Base-by-base conservation (phyloP, 2,329 filamentous ascomycete species). In the Cercospora zeae-maydis region DNA sequence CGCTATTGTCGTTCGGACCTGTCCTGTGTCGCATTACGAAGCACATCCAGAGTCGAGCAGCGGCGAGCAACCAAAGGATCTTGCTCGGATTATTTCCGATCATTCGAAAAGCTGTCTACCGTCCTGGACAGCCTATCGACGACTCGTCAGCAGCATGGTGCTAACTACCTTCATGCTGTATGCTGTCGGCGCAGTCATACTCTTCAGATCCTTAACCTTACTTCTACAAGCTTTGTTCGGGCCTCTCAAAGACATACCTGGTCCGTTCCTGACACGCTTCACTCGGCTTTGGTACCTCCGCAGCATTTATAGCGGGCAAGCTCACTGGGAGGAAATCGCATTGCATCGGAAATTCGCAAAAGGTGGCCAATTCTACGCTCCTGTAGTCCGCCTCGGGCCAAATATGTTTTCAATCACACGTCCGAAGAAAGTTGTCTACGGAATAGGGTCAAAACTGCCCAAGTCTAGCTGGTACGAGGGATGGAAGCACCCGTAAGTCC, bases 391-490 rank as follows among this genome's bases (percentile, higher is more conserved):
- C 6, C 54, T 70, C 1, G 69, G 64, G 10, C 69, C 69, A n/a
- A 67, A 69, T 16, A 51, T 64, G 45, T 67, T 67, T 58, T 66
- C 61, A 10, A 67, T 68, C 47, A 57, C 65, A 4, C 47, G 51
- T 2, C 61, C 66, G 14, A 61, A 68, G 4, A 66, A 67, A 42
- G 58, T 27, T 10, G 63, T 71, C n/a, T 70, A 69, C 52, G 64
- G 62, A 1, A 68, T 67, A 36, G 57, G 64, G 11, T 66, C 64
- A 11, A 66, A 68, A 24, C 64, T 72, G 71, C 19, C 75, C 27
- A 70, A 70, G 52, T 62, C 51, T 11, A 55, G 37, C 14, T 70
- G 64, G 63, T 69, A 70, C 51, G 65, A 66, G n/a, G 57, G 61
- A 16, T 63, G 56, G 62, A 59, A 63, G 8, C 62, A 64, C 56